phyloP scores from a whole-genome alignment of 805 yeast species.

The Jamesozyma spencerorum region DNA sequence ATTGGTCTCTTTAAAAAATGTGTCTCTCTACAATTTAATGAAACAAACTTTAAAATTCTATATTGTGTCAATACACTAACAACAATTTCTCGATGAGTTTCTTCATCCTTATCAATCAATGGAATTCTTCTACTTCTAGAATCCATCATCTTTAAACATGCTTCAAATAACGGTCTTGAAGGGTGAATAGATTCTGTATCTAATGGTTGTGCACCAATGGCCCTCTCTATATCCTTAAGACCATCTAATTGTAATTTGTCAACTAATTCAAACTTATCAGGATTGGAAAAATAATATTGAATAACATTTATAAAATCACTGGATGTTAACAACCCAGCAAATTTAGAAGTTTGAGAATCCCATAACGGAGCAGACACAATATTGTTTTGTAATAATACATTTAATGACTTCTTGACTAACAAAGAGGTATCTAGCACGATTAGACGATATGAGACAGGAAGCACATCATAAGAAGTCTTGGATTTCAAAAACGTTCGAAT shows the following conservation, averaged over 20 bases:
- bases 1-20: constrained; percentile 72
- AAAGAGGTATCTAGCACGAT: constrained; percentile 89
- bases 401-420: constrained; percentile 80
- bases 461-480: constrained; percentile 90
- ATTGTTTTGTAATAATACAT: constrained; percentile 82
- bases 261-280: constrained; percentile 80
- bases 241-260: constrained; percentile 82
- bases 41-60: constrained; percentile 88
- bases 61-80: constrained; percentile 94
- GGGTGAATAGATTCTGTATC: constrained; percentile 89
- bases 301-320: constrained; percentile 91
- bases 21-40: constrained; percentile 92
- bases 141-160: constrained; percentile 84
- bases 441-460: constrained; percentile 88
- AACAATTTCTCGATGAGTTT: constrained; percentile 85
- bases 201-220: constrained; percentile 75
- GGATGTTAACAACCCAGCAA: constrained; percentile 89
- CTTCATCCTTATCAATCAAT: constrained; percentile 86
- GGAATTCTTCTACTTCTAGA: constrained; percentile 90
- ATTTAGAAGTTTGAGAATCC: constrained; percentile 80
- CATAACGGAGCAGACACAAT: constrained; percentile 95
- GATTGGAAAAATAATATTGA: constrained; percentile 83
- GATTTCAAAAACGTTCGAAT: constrained; percentile 77
- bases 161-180: constrained; percentile 78
- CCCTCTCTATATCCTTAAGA: constrained; percentile 73